Evolutionary conservation across 169 alveolate species (phyloP).

Genomic region (Plasmodium fragile): DNA sequence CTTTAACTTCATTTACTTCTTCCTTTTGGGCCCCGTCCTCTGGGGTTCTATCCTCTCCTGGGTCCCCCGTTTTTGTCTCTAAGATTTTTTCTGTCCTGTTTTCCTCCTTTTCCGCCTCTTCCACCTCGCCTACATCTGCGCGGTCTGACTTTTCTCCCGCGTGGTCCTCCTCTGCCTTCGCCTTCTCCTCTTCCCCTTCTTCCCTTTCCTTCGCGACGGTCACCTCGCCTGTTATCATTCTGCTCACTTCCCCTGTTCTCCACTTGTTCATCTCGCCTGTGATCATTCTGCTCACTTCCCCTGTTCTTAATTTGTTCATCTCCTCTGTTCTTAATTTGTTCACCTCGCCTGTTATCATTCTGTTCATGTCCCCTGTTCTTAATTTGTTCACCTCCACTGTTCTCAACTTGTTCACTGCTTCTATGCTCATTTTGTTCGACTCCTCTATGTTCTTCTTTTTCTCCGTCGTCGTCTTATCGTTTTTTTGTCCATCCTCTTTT

Average conservation of each 20-base stretch:
- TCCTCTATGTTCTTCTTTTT: background rate
- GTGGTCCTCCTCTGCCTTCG: background rate
- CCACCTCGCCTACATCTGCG: background rate
- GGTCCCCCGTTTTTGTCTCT: background rate
- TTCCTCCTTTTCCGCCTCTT: conserved; percentile 5
- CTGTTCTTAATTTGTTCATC: background rate
- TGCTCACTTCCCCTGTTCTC: background rate
- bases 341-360: no score
- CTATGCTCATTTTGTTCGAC: background rate
- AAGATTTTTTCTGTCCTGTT: background rate
- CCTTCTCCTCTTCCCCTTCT: conserved; percentile 7
- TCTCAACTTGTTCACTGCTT: background rate
- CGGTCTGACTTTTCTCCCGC: background rate
- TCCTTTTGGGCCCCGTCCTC: background rate
- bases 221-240: background rate
- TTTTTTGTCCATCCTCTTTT: background rate
- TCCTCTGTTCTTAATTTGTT: no score
- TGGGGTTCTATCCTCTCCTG: background rate
- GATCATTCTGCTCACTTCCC: background rate
- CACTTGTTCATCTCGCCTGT: background rate
- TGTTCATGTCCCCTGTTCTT: background rate
- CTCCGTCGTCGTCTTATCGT: background rate
- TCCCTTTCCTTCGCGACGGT: background rate
- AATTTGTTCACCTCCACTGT: background rate
- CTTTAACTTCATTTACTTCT: conserved; percentile 4